Evolutionary conservation across 306 rosid genomes (phyloP), one percentile per base, ranked within the genome.

Genomic region (Canavalia ensiformis): DNA sequence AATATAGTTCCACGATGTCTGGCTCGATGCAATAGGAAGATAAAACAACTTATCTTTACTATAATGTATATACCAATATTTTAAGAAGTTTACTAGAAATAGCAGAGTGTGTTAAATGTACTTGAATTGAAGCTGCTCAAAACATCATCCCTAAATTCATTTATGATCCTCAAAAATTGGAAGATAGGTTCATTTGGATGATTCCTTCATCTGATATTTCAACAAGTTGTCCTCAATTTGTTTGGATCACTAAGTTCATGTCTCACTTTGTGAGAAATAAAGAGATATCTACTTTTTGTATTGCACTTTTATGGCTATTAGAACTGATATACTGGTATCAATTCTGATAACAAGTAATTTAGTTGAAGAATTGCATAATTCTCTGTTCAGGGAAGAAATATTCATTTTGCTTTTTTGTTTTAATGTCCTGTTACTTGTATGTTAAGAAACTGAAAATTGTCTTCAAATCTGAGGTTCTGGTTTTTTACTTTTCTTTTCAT

Each of bases 111-210:
- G 56, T 57, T 63, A 35, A 46, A 65, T 69, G 65, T 54, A 58
- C 41, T 42, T 28, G 52, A 79, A 50, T 42, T 28, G 52, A 79
- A 77, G 76, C 39, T 68, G 66, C 60, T 79, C 29, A 34, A 39
- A 66, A 34, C 62, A 6, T 42, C 0, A 10, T 51, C 59, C 4
- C 72, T 68, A 51, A 77, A 31, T 45, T 66, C 63, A 33, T 70
- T 70, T 76, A 72, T 80, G 72, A 73, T 41, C 80, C 63, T 78
- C 25, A 34, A 67, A 18, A 80, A 59, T 68, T 73, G 68, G 71
- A 73, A 76, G 81, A 62, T 50, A 31, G 55, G 74, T 62, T 79
- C 41, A 78, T 41, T 46, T 59, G 63, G 9, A 55, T 8, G 66
- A 54, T 60, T 62, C 35, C 42, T 50, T 67, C 60, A n/a, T 44